These are phyloP conservation scores for Mortierella sp. DNA, from an alignment of 371 early-diverging fungal species.

Conservation along the genomic window DNA sequence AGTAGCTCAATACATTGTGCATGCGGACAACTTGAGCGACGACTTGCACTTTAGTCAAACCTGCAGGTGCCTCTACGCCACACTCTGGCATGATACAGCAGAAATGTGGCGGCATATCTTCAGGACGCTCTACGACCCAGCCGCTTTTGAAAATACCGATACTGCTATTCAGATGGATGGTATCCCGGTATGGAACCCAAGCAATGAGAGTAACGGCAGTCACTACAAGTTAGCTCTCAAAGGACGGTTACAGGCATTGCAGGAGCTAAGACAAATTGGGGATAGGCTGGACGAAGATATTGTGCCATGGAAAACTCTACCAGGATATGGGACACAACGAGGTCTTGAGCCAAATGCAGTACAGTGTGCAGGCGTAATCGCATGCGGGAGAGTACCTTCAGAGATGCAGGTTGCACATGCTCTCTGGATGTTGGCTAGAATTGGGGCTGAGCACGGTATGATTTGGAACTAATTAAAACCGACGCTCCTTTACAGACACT, in stretches of 20 bases:
- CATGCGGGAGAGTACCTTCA: not conserved
- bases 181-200: not conserved
- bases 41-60: slow-evolving; percentile 3
- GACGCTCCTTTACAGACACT: too few relatives aligned
- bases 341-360: not conserved
- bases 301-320: not conserved
- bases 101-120: slow-evolving; percentile 13
- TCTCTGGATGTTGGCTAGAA: not conserved
- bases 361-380: not conserved
- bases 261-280: not conserved
- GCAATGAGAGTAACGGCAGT: too few relatives aligned
- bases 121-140: slow-evolving; percentile 5
- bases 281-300: not conserved
- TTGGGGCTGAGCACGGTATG: slow-evolving; percentile 7
- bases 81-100: slow-evolving; percentile 4
- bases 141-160: not conserved
- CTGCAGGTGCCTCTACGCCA: slow-evolving; percentile 13
- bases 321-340: not conserved
- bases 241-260: not conserved
- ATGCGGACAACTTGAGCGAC: slow-evolving; percentile 7
- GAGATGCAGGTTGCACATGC: not conserved
- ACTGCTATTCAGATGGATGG: not conserved
- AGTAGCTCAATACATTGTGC: slow-evolving; percentile 7
- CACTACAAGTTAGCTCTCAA: not conserved
- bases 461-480: not conserved